Evolutionary conservation across 306 rosid genomes (phyloP).

Genomic region (Hippophae gyantsensis): DNA sequence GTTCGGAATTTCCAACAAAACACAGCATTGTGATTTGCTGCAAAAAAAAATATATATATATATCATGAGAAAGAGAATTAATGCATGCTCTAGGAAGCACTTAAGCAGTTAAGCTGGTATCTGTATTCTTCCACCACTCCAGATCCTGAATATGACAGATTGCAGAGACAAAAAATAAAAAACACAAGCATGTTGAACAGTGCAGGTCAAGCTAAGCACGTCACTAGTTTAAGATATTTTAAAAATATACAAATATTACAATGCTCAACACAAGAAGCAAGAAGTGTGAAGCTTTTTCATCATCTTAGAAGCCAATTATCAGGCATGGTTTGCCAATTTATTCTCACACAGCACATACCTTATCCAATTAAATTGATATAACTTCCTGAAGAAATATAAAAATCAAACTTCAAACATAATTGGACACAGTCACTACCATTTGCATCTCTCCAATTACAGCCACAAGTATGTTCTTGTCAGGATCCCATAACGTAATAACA

Average conservation of each 20-base stretch:
- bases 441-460: constrained; percentile 73
- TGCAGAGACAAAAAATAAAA: no score
- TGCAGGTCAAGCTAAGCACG: no score
- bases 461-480: constrained; percentile 60
- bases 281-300: no score
- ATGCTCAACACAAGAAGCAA: no score
- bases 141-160: no score
- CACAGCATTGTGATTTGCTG: constrained; percentile 61
- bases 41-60: neutral
- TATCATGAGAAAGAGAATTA: neutral
- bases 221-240: no score
- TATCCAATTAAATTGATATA: neutral
- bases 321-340: no score
- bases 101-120: no score
- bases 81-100: neutral
- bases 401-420: neutral
- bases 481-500: constrained; percentile 91
- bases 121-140: no score
- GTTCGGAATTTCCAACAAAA: constrained; percentile 79
- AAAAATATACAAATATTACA: no score
- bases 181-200: no score
- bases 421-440: constrained; percentile 31
- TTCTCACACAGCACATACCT: neutral
- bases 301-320: no score
- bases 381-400: constrained; percentile 10